Conservation (phyloP, 2,329 filamentous ascomycete genomes). For the Xylariaceae sp. region DNA sequence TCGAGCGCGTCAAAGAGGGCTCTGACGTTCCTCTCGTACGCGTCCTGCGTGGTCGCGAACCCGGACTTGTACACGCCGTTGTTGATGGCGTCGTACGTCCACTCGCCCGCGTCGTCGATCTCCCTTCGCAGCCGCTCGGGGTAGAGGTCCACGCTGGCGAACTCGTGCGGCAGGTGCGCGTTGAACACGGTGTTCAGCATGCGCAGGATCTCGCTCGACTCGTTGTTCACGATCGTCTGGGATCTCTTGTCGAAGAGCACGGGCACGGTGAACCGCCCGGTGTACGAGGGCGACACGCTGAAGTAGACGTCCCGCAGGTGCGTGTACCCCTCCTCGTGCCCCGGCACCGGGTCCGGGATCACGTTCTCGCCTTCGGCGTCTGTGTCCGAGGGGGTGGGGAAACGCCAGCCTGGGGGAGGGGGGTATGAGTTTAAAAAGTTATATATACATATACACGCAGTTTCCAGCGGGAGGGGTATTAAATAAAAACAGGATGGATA, state of each 20-base stretch:
- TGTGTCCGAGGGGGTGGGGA: slow-evolving; percentile 57
- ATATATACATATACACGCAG: too few species aligned
- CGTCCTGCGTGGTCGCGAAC: slow-evolving; percentile 77
- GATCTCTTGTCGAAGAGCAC: slow-evolving; percentile 75
- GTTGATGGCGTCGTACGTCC: slow-evolving; percentile 72
- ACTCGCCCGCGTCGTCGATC: slow-evolving; percentile 74
- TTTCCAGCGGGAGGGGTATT: not conserved
- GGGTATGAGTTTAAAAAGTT: too few species aligned
- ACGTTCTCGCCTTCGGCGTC: slow-evolving; percentile 57
- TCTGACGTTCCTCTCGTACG: slow-evolving; percentile 70
- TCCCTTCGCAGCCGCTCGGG: slow-evolving; percentile 56
- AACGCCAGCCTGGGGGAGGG: slow-evolving; percentile 79
- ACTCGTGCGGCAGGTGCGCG: slow-evolving; percentile 55
- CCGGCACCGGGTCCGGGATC: slow-evolving; percentile 61
- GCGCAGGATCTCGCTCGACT: slow-evolving; percentile 86
- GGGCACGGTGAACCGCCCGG: slow-evolving; percentile 80
- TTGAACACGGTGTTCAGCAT: slow-evolving; percentile 86
- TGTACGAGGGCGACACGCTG: slow-evolving; percentile 63
- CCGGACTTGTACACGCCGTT: slow-evolving; percentile 72
- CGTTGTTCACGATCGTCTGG: slow-evolving; percentile 80
- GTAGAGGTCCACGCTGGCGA: slow-evolving; percentile 60
- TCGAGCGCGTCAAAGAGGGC: slow-evolving; percentile 74
- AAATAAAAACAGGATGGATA: not conserved
- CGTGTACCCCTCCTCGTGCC: slow-evolving; percentile 61
- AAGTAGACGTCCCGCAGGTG: slow-evolving; percentile 79